Conservation (phyloP, 495 filamentous ascomycete species). For the Hypoxylon rickii region DNA sequence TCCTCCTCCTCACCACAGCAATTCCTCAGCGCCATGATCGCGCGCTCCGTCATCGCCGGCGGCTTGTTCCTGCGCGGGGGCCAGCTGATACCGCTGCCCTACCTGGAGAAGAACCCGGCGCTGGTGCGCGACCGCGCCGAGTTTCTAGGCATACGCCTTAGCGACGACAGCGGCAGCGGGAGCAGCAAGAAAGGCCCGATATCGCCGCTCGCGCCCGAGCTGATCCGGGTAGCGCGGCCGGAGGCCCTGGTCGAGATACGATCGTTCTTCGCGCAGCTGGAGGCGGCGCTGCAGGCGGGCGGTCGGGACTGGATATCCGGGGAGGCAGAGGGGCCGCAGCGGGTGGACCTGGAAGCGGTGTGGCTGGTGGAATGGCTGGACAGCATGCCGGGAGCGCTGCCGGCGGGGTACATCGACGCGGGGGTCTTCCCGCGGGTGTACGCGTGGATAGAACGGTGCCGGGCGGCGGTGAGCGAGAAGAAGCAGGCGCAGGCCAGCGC, state of each 20-base stretch:
- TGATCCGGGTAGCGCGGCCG: constrained; percentile 28
- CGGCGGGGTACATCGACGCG: constrained; percentile 44
- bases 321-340: constrained; percentile 45
- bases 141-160: constrained; percentile 24
- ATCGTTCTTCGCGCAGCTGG: constrained; percentile 51
- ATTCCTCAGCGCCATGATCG: background rate
- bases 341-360: constrained; percentile 65
- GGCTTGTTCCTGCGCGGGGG: background rate
- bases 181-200: too few relatives aligned
- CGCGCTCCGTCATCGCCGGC: background rate
- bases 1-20: background rate
- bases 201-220: too few relatives aligned
- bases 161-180: too few relatives aligned
- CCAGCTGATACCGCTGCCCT: background rate
- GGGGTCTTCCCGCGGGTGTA: constrained; percentile 56
- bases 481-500: constrained; percentile 32
- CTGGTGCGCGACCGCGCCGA: constrained; percentile 53
- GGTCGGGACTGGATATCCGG: constrained; percentile 61
- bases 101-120: background rate
- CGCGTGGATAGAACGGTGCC: constrained; percentile 59
- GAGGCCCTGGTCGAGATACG: constrained; percentile 54
- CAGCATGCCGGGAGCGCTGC: constrained; percentile 52
- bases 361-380: constrained; percentile 66
- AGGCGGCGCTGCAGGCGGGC: constrained; percentile 58
- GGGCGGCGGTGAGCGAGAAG: constrained; percentile 31